Evolutionary conservation across 1,284 basidiomycete species (phyloP), one percentile per base, ranked within the genome.

Genomic region (Melampsora larici-populina): DNA sequence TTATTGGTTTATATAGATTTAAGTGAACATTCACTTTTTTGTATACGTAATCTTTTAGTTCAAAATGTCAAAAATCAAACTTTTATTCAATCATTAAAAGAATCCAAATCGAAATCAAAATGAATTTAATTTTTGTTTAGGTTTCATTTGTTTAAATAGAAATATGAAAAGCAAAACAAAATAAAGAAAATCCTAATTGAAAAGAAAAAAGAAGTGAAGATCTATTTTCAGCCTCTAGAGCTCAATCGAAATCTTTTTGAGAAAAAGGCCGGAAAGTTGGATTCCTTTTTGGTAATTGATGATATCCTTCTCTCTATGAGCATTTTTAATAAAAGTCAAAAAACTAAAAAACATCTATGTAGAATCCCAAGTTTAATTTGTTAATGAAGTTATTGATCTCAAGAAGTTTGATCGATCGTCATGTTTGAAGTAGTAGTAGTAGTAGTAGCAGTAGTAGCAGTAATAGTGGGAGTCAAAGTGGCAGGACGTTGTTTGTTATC

Each of bases 401-500:
- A 29, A 58, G 55, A 58, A 24, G 26, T 8, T 58, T 29, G 26
- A n/a, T 58, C 55, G 26, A 24, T 58, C 9, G 18, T 58, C 7
- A 58, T 29, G 6, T 58, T 24, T 29, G 55, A 58, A 29, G 5
- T 15, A 5, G 21, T 17, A 24, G 26, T 1, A 24, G n/a, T 1
- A 24, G 7, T 1, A 29, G 7, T 7, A 58, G 11, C 11, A 49
- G 11, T 49, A 21, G 11, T 49, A 49, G 11, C 48, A n/a, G n/a
- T n/a, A n/a, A n/a, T n/a, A n/a, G n/a, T n/a, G n/a, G 55, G 26
- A 58, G 18, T 7, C 7, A 15, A 4, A 24, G 74, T 26, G 40
- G 29, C 29, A 46, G 75, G 75, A 36, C 75, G 75, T 26, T 78
- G 75, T 64, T 49, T 66, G 29, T 78, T 70, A 43, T 78, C 75